These are phyloP conservation scores for Epichloe sp. DNA, from an alignment of 2,329 filamentous ascomycete species.

Conservation along the genomic window DNA sequence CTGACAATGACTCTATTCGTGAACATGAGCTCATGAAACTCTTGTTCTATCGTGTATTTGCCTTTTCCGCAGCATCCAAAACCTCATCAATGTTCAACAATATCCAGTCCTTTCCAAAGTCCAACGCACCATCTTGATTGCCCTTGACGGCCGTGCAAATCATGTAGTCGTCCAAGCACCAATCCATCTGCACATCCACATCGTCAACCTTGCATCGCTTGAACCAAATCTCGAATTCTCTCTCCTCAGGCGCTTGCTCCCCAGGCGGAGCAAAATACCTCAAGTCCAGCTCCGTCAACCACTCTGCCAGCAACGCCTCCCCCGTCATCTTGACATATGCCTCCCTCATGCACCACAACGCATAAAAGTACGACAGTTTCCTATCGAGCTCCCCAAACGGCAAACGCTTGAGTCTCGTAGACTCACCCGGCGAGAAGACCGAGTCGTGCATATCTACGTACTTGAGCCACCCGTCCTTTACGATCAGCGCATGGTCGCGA, in stretches of 20 bases:
- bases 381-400: slow-evolving; percentile 12
- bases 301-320: slow-evolving; percentile 60
- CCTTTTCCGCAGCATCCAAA: slow-evolving; percentile 28
- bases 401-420: slow-evolving; percentile 43
- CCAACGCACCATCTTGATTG: slow-evolving; percentile 23
- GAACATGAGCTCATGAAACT: background rate
- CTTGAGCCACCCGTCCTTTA: slow-evolving; percentile 43
- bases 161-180: slow-evolving; percentile 40
- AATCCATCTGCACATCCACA: slow-evolving; percentile 21
- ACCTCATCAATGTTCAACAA: slow-evolving; percentile 31
- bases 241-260: slow-evolving; percentile 8
- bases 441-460: slow-evolving; percentile 63
- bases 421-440: slow-evolving; percentile 52
- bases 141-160: slow-evolving; percentile 37
- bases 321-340: slow-evolving; percentile 76
- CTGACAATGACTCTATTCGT: background rate
- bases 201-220: slow-evolving; percentile 18
- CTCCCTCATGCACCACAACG: slow-evolving; percentile 68
- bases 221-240: slow-evolving; percentile 18
- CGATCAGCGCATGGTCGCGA: slow-evolving; percentile 46
- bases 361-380: slow-evolving; percentile 59
- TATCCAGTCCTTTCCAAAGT: slow-evolving; percentile 16
- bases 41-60: background rate
- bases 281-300: slow-evolving; percentile 61
- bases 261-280: slow-evolving; percentile 44